Conservation (phyloP, 768 basidiomycete species). For the Phanerodontia chrysosporium region DNA sequence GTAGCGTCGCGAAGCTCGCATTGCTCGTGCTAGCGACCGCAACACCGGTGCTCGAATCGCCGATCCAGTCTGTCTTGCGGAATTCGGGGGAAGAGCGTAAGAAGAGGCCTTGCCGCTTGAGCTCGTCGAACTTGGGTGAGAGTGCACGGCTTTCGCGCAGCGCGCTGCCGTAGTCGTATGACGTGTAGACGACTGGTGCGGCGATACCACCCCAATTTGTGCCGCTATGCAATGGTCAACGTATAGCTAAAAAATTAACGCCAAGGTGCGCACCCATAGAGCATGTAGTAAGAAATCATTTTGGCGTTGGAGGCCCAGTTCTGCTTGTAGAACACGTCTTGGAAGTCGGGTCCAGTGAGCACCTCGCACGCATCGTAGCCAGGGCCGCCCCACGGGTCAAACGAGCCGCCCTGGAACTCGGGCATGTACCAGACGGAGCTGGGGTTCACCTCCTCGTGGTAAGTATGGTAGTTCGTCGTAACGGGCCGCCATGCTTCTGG, state of each 20-base stretch:
- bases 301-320: conserved; percentile 82
- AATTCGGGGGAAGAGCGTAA: conserved; percentile 76
- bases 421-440: conserved; percentile 69
- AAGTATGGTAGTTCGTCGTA: conserved; percentile 57
- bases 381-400: conserved; percentile 81
- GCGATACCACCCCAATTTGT: conserved; percentile 85
- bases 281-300: conserved; percentile 81
- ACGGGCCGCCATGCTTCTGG: conserved; percentile 64
- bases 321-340: conserved; percentile 74
- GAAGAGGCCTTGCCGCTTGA: conserved; percentile 77
- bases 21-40: conserved; percentile 35
- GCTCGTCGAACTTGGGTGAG: conserved; percentile 66
- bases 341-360: conserved; percentile 69
- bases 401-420: conserved; percentile 54
- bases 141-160: conserved; percentile 66
- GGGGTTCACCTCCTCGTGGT: conserved; percentile 48
- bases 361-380: conserved; percentile 62
- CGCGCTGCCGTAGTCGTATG: conserved; percentile 78
- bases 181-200: conserved; percentile 68
- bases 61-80: conserved; percentile 74
- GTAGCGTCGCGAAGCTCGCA: conserved; percentile 53
- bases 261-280: conserved; percentile 52
- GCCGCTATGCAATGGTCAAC: conserved; percentile 41
- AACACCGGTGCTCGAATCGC: conserved; percentile 50
- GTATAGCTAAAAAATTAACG: neutral